A percentile compares a stretch with the other conserved stretches of the same genome.
These are phyloP conservation scores for Solanum okadae DNA, from an alignment of 257 asterid genomes.

Conservation along the genomic window DNA sequence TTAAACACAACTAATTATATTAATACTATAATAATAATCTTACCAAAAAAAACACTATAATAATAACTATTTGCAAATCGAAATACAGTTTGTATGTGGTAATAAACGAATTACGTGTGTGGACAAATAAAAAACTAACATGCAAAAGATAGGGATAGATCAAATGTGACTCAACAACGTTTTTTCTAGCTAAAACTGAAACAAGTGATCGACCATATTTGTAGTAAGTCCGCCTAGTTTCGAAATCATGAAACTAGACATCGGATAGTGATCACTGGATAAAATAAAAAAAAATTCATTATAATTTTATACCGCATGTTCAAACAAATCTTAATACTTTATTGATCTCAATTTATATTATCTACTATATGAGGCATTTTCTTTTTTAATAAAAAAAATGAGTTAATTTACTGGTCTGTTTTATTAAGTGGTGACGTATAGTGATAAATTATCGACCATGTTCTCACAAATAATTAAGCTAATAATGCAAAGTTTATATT, in stretches of 20 bases:
- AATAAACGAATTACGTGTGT: background rate
- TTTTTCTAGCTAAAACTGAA: too few relatives aligned
- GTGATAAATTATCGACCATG: background rate
- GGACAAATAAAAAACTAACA: background rate
- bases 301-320: background rate
- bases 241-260: too few relatives aligned
- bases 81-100: background rate
- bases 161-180: background rate
- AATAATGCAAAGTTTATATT: background rate
- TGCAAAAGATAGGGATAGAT: background rate
- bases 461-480: background rate
- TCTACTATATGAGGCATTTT: background rate
- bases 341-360: background rate
- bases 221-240: too few relatives aligned
- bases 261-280: too few relatives aligned
- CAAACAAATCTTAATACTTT: too few relatives aligned
- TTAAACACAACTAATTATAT: background rate
- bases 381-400: too few relatives aligned
- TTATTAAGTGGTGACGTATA: background rate
- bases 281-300: too few relatives aligned
- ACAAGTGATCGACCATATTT: background rate
- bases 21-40: background rate
- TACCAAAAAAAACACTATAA: background rate
- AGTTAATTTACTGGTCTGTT: background rate
- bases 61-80: background rate